Base-by-base conservation (phyloP, 768 basidiomycete species). In the Xerocomellus chrysenteron region DNA sequence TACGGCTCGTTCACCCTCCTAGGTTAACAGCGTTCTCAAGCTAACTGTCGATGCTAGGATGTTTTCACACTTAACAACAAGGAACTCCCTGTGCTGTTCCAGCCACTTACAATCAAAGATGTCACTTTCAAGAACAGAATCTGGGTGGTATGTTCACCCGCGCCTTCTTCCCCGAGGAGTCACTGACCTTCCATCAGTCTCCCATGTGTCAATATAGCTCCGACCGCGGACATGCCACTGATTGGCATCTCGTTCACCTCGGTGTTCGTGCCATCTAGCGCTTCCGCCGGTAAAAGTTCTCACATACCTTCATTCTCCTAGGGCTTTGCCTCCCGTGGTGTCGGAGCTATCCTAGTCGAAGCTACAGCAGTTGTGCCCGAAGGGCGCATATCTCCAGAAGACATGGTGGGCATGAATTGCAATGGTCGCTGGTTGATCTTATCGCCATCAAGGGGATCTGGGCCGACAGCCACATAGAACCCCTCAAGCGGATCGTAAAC, bases 121-220 rank as follows among this genome's bases (percentile, higher is more conserved):
- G 70, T 82, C 2, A 78, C 76, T 7, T 89, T 94, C 77, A 87
- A 88, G 69, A 92, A 93, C 69, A 75, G 90, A 51, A 82, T 88
- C 40, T 89, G 82, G 61, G 86, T 85, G 50, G 86, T 85, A 50
- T 17, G 54, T 40, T 12, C 48, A 11, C 28, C 32, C 32, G 2
- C 45, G 19, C 50, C 17, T 47, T 44, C 37, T 58, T 47, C 45
- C 41, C 28, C 16, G 30, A 24, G 14, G 13, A 19, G 43, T 16
- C 44, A 28, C 26, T 50, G 41, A 49, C 13, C 6, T 50, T 30
- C 17, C 43, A 46, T 10, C 58, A 86, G 85, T 75, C 88, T 12
- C 88, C 88, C 2, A 92, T 92, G 90, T 92, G 91, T 68, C 85
- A 87, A 70, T 94, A 93, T 73, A 87, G 85, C 55, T 78, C 84